phyloP scores from a whole-genome alignment of 352 stramenopile species.

The Phytophthora lateralis region DNA sequence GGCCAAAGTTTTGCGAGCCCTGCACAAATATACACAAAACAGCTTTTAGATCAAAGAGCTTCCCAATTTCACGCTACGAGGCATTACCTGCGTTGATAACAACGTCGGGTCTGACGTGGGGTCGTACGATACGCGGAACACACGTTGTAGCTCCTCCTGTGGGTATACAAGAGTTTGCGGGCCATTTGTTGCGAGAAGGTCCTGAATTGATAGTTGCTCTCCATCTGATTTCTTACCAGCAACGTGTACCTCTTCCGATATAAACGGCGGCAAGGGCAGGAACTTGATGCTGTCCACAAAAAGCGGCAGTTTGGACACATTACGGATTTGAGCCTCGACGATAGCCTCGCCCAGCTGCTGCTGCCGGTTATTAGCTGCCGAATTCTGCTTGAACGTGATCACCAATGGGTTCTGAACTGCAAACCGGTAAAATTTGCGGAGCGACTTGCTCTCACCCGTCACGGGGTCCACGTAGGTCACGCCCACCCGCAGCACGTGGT shows the following conservation, averaged over 20 bases:
- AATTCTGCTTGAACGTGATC: conserved; percentile 83
- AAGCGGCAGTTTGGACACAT: conserved; percentile 81
- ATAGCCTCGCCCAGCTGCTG: conserved; percentile 53
- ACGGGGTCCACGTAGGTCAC: conserved; percentile 78
- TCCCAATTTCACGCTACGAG: background rate
- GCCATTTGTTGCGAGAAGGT: conserved; percentile 38
- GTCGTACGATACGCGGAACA: conserved; percentile 69
- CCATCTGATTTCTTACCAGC: conserved; percentile 8
- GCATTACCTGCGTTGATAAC: conserved; percentile 41
- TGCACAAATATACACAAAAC: conserved; percentile 14
- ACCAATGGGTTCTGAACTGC: conserved; percentile 89
- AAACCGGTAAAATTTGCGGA: conserved; percentile 93
- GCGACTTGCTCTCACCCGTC: conserved; percentile 80
- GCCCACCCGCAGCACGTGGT: conserved; percentile 83
- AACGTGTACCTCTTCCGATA: conserved; percentile 42
- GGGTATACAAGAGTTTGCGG: conserved; percentile 71
- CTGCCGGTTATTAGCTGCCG: conserved; percentile 6
- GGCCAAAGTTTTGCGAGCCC: conserved; percentile 68
- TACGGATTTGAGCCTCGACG: conserved; percentile 84
- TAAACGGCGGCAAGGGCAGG: conserved; percentile 63
- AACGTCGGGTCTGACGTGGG: conserved; percentile 38
- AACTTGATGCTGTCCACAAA: conserved; percentile 87
- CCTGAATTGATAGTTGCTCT: conserved; percentile 18
- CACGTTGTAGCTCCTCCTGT: conserved; percentile 79
- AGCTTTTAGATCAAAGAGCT: background rate